Percentiles rank a stretch among this genome's conserved stretches.
Evolutionary conservation across 106 monocot species (phyloP).

Genomic region (Agapanthus africanus): DNA sequence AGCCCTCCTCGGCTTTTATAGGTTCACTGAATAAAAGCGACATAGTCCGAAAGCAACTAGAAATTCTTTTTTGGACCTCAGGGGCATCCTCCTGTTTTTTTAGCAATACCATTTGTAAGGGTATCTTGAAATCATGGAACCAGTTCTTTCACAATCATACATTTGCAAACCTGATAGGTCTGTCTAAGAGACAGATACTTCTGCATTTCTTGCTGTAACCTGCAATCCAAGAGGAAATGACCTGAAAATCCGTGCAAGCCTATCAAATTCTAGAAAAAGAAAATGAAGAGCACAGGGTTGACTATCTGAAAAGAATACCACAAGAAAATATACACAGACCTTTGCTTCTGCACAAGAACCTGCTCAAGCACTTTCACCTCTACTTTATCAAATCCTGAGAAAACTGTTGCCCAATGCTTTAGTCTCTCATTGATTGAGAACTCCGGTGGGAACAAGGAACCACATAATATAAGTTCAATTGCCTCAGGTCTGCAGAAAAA

Average conservation of each 20-base stretch:
- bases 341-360: constrained; percentile 85
- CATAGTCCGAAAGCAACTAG: constrained; percentile 56
- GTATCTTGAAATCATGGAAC: constrained; percentile 8
- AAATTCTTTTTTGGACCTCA: constrained; percentile 72
- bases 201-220: constrained; percentile 92
- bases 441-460: constrained; percentile 70
- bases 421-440: constrained; percentile 61
- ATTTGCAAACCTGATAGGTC: constrained; percentile 51
- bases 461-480: constrained; percentile 69
- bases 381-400: constrained; percentile 73
- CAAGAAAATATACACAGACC: constrained; percentile 31
- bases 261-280: constrained; percentile 32
- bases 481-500: constrained; percentile 59
- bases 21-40: constrained; percentile 81
- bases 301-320: constrained; percentile 5
- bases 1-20: constrained; percentile 72
- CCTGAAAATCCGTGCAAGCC: constrained; percentile 34
- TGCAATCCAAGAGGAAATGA: constrained; percentile 67
- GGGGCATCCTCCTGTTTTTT: constrained; percentile 58
- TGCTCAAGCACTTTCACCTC: constrained; percentile 92
- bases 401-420: constrained; percentile 65
- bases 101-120: constrained; percentile 14
- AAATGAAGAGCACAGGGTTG: neutral
- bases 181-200: constrained; percentile 82
- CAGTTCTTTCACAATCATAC: constrained; percentile 1